Evolutionary conservation across 495 filamentous ascomycete genomes (phyloP), one percentile per base, ranked within the genome.

Genomic region (Neurospora sp.): DNA sequence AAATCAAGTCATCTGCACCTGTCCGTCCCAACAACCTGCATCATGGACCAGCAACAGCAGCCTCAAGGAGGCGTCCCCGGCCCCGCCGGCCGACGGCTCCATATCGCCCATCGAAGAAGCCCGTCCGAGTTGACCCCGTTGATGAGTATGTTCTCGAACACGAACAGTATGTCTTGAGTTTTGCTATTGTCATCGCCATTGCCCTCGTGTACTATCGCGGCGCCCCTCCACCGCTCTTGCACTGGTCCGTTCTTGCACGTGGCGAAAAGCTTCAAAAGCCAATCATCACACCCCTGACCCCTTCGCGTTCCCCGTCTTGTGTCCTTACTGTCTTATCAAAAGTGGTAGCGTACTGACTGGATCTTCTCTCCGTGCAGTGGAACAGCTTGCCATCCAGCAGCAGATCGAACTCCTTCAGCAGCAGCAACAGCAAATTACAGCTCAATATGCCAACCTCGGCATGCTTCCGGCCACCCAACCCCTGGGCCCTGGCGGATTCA

Each of bases 361-460:
- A 12, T 22, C 18, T 72, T 73, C 75, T 75, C 66, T 74, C 48
- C 71, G 40, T 35, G 27, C 75, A 96, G 93, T 97, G 93, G 96
- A 98, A 87, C 96, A 98, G 91, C 88, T 98, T 77, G 94, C 96
- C 79, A 92, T 99, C 82, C 95, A 97, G 82, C 96, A 98, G 86
- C 96, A 99, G 83, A 98, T 98, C 79, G 94, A 99, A 84, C 87
- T 95, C 83, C 88, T 99, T 76, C 96, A 99, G 84, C 94, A 97
- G 81, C 96, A 98, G 80, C 96, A 99, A 79, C 96, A 98, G 83
- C 96, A 98, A 80, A 96, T 98, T 81, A 92, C 95, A 80, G 92
- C 92, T 71, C 95, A 98, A 81, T 98, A 97, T 83, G 92, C 96
- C 73, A 96, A 96, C 81, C 95, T 98, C 92, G 93, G 93, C 76